Conservation (phyloP, 139 green algal species). For the Chlorella vulgaris region DNA sequence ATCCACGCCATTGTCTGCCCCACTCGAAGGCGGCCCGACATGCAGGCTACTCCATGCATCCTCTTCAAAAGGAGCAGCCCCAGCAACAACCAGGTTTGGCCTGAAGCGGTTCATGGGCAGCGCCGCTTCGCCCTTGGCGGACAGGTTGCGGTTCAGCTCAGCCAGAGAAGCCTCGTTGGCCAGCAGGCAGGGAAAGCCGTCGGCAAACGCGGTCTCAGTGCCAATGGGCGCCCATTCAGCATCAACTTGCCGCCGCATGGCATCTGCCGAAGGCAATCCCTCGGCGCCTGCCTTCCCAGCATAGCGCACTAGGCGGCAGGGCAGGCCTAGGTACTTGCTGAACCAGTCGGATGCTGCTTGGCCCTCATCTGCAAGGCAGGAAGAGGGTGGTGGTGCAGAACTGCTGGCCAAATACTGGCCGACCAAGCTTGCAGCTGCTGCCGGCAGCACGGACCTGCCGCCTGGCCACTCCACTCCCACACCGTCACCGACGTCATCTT, state of each 20-base stretch:
- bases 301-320: conserved; percentile 66
- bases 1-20: neutral
- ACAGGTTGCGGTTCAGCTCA: conserved; percentile 60
- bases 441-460: neutral
- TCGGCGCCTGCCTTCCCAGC: conserved; percentile 2
- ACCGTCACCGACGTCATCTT: conserved; percentile 43
- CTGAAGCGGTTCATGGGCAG: conserved; percentile 81
- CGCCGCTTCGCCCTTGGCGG: conserved; percentile 8
- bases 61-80: conserved; percentile 50
- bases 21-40: neutral
- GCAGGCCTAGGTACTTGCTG: conserved; percentile 59
- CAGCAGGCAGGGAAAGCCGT: conserved; percentile 73
- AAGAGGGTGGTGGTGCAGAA: neutral
- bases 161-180: conserved; percentile 54
- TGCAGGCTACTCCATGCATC: conserved; percentile 61
- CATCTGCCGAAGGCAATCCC: neutral
- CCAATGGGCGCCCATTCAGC: conserved; percentile 40
- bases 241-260: conserved; percentile 34
- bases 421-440: neutral
- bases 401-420: neutral
- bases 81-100: conserved; percentile 75
- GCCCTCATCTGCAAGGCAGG: conserved; percentile 7
- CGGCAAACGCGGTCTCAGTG: conserved; percentile 62
- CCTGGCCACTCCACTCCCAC: conserved; percentile 75
- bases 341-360: conserved; percentile 69